Percentiles rank a stretch among this genome's conserved stretches.
Conservation (phyloP, 768 basidiomycete genomes). For the Amanita molliuscula region DNA sequence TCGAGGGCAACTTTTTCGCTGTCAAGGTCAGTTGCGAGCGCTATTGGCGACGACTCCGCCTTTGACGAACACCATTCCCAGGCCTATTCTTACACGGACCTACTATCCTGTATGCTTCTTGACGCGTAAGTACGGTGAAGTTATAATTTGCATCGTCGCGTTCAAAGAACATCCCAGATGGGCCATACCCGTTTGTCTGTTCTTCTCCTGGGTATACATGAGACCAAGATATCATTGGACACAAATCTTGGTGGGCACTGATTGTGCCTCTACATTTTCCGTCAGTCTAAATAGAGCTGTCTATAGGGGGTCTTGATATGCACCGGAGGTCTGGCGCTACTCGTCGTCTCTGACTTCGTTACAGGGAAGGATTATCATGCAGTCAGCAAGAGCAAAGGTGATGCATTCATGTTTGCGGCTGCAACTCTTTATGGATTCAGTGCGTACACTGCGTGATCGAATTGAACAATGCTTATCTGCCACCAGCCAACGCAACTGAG, state of each 20-base stretch:
- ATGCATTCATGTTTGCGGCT: slow-evolving; percentile 80
- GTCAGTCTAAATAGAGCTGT: not conserved
- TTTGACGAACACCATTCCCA: slow-evolving; percentile 14
- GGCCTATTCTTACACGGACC: slow-evolving; percentile 81
- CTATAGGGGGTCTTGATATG: slow-evolving; percentile 63
- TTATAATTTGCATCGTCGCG: not conserved
- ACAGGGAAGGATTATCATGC: slow-evolving; percentile 71
- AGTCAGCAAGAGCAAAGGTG: slow-evolving; percentile 59
- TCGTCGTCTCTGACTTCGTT: slow-evolving; percentile 69
- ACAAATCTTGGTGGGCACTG: slow-evolving; percentile 51
- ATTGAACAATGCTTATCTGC: not conserved
- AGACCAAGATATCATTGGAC: slow-evolving; percentile 75
- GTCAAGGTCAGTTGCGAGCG: slow-evolving; percentile 41
- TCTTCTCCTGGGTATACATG: slow-evolving; percentile 80
- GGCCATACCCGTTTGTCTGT: slow-evolving; percentile 83
- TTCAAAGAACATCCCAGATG: slow-evolving; percentile 34
- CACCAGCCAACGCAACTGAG: slow-evolving; percentile 74
- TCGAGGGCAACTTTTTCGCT: slow-evolving; percentile 83
- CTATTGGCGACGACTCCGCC: not conserved
- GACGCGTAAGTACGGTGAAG: slow-evolving; percentile 51
- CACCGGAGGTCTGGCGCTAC: slow-evolving; percentile 64
- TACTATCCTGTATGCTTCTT: slow-evolving; percentile 86
- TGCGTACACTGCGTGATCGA: slow-evolving; percentile 24
- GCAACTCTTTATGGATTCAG: slow-evolving; percentile 83
- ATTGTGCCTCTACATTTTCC: not conserved